Evolutionary conservation across 805 yeast species (phyloP).

Genomic region (Candida nanaspora): DNA sequence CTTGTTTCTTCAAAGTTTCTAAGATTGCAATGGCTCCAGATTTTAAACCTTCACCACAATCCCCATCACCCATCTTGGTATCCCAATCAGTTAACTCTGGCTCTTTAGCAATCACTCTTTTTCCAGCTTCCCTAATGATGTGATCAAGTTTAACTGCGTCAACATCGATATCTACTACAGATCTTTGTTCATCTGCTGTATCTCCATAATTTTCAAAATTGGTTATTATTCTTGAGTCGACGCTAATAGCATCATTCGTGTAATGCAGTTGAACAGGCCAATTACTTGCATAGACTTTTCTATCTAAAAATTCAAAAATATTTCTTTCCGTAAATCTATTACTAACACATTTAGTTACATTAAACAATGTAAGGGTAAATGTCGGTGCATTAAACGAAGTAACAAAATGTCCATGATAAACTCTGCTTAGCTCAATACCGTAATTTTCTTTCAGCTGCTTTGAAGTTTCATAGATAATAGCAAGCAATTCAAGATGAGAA

Average conservation of each 20-base stretch:
- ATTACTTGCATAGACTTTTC: slow-evolving; percentile 23
- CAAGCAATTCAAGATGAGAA: slow-evolving; percentile 26
- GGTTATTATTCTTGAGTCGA: slow-evolving; percentile 17
- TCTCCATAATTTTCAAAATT: slow-evolving; percentile 23
- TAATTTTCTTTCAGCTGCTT: slow-evolving; percentile 19
- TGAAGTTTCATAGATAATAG: slow-evolving; percentile 19
- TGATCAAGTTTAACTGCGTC: slow-evolving; percentile 9
- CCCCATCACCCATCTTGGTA: slow-evolving; percentile 37
- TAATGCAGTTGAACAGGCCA: slow-evolving; percentile 22
- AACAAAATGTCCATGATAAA: slow-evolving; percentile 28
- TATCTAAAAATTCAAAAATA: slow-evolving; percentile 25
- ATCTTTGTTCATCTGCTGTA: neutral
- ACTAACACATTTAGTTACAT: slow-evolving; percentile 23
- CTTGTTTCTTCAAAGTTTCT: slow-evolving; percentile 14
- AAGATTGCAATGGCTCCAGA: slow-evolving; percentile 27
- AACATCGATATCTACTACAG: slow-evolving; percentile 13
- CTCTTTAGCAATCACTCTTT: slow-evolving; percentile 24
- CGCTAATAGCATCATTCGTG: slow-evolving; percentile 11
- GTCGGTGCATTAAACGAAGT: slow-evolving; percentile 31
- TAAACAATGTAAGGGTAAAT: slow-evolving; percentile 30
- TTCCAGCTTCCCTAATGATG: slow-evolving; percentile 20
- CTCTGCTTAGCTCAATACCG: slow-evolving; percentile 22
- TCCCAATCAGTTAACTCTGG: slow-evolving; percentile 34
- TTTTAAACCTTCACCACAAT: slow-evolving; percentile 32
- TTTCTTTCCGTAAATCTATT: slow-evolving; percentile 13